phyloP scores from a whole-genome alignment of 805 yeast genomes.

The Schizosaccharomyces japonicus region DNA sequence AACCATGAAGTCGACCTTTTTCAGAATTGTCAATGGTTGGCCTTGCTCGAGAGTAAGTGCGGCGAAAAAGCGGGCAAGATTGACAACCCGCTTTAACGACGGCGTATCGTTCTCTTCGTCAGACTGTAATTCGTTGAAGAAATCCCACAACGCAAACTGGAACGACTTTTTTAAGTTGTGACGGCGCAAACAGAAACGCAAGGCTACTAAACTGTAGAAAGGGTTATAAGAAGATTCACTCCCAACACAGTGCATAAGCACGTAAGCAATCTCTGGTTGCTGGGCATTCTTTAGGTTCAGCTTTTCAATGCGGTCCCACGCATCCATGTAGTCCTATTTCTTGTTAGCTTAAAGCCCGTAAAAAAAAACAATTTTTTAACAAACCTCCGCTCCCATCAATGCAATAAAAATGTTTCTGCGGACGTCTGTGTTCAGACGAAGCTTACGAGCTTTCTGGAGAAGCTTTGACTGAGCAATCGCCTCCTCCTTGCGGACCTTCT shows the following conservation, averaged over 20 bases:
- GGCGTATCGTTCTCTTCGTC: conserved; percentile 18
- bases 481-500: conserved; percentile 32
- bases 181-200: conserved; percentile 41
- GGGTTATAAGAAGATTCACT: conserved; percentile 73
- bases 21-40: conserved; percentile 44
- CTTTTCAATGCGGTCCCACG: conserved; percentile 59
- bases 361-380: not conserved
- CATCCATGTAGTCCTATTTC: conserved; percentile 50
- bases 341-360: not conserved
- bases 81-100: conserved; percentile 35
- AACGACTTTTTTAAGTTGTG: conserved; percentile 60
- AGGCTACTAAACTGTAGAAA: conserved; percentile 61
- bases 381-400: conserved; percentile 62
- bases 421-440: conserved; percentile 86
- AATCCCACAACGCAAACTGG: conserved; percentile 79
- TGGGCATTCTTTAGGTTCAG: conserved; percentile 55
- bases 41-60: conserved; percentile 47
- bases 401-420: conserved; percentile 85
- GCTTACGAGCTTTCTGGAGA: conserved; percentile 53
- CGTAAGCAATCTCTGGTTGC: conserved; percentile 66
- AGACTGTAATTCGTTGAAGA: conserved; percentile 36
- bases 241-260: conserved; percentile 63
- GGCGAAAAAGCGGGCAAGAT: conserved; percentile 66
- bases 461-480: conserved; percentile 41
- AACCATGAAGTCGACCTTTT: not conserved